phyloP scores from a whole-genome alignment of 140 eudicot species.

The Bidens hawaiensis region DNA sequence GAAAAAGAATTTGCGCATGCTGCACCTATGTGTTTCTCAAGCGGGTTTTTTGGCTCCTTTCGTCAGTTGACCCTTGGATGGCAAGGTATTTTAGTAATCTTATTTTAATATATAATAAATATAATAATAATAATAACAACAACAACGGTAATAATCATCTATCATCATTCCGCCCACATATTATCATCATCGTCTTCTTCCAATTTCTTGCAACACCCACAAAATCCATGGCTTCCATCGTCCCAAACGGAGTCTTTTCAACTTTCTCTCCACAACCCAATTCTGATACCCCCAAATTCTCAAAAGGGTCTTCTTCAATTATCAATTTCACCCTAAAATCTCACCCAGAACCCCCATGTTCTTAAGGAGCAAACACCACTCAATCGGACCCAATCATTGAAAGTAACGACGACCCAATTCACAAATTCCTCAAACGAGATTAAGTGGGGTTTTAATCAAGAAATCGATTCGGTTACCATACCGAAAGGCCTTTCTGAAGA shows the following conservation, averaged over 20 bases:
- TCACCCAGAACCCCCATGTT: conserved; percentile 23
- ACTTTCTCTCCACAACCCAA: conserved; percentile 46
- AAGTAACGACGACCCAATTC: conserved; percentile 70
- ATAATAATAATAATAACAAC: too few species aligned
- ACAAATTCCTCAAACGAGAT: conserved; percentile 71
- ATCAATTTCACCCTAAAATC: conserved; percentile 18
- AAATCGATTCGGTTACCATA: conserved; percentile 78
- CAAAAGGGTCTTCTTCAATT: conserved; percentile 39
- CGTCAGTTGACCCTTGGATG: too few species aligned
- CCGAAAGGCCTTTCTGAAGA: conserved; percentile 85
- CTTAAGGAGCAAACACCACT: conserved; percentile 40
- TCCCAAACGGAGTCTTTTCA: conserved; percentile 53
- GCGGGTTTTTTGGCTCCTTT: too few species aligned
- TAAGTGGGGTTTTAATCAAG: conserved; percentile 82
- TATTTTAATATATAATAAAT: too few species aligned
- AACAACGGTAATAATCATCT: too few species aligned
- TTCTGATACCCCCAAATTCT: conserved; percentile 36
- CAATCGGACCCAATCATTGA: conserved; percentile 30
- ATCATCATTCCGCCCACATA: too few species aligned
- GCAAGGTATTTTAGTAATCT: too few species aligned
- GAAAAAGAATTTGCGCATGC: too few species aligned
- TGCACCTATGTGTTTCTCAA: too few species aligned
- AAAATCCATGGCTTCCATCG: conserved; percentile 71
- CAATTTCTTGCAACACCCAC: background rate
- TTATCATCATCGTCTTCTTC: too few species aligned